These are phyloP conservation scores for Pestalotiopsis sp. DNA, from an alignment of 2,329 filamentous ascomycete species.

Conservation along the genomic window DNA sequence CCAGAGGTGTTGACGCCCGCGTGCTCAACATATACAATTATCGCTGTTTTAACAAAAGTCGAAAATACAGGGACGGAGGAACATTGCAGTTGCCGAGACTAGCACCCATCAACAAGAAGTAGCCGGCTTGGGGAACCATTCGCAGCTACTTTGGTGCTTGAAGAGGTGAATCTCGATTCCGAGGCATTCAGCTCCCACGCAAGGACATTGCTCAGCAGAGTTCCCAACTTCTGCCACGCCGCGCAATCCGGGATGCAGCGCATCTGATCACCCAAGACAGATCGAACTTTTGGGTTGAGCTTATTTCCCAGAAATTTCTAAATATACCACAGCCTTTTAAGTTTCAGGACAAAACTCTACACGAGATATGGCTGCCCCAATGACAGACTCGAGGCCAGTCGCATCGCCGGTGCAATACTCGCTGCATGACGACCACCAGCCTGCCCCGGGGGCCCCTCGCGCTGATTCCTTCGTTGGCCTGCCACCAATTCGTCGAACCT, in stretches of 20 bases:
- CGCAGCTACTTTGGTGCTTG: conserved; percentile 36
- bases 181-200: conserved; percentile 22
- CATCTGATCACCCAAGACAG: conserved; percentile 29
- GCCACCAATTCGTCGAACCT: conserved; percentile 60
- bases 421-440: conserved; percentile 18
- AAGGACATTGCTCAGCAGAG: conserved; percentile 18
- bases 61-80: background rate
- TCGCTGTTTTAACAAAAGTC: background rate
- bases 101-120: conserved; percentile 36
- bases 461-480: conserved; percentile 58
- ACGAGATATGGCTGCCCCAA: conserved; percentile 27
- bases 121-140: conserved; percentile 37
- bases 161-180: conserved; percentile 37
- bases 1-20: background rate
- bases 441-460: conserved; percentile 35
- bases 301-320: conserved; percentile 27
- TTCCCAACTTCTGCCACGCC: background rate
- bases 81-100: conserved; percentile 23
- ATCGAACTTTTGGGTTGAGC: conserved; percentile 36
- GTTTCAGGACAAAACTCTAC: conserved; percentile 9
- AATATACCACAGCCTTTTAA: background rate
- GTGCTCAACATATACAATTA: background rate
- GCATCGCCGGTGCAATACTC: conserved; percentile 19
- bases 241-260: conserved; percentile 26
- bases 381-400: conserved; percentile 24